A percentile compares a stretch with the other conserved stretches of the same genome.
Evolutionary conservation across 768 basidiomycete genomes (phyloP).

Genomic region (Megacollybia marginata): DNA sequence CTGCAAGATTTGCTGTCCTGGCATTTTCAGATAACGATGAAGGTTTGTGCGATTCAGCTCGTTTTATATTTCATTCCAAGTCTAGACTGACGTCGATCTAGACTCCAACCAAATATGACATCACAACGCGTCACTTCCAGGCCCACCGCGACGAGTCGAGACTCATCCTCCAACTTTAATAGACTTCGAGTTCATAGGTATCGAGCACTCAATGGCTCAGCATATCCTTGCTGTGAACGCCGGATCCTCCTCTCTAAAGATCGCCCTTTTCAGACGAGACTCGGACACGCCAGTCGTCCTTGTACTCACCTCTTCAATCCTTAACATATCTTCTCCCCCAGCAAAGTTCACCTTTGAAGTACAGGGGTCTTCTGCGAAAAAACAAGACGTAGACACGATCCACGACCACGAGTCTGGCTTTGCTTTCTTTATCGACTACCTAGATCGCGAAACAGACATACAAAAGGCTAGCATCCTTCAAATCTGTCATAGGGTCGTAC

Average conservation of each 20-base stretch:
- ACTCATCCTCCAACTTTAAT: too few relatives aligned
- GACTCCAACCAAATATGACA: too few relatives aligned
- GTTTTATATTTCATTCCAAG: too few relatives aligned
- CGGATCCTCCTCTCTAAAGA: slow-evolving; percentile 83
- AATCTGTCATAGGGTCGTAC: slow-evolving; percentile 79
- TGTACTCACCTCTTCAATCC: slow-evolving; percentile 43
- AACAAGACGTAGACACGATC: slow-evolving; percentile 31
- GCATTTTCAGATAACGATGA: slow-evolving; percentile 24
- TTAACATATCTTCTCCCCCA: slow-evolving; percentile 51
- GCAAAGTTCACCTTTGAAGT: slow-evolving; percentile 41
- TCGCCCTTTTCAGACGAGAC: slow-evolving; percentile 46
- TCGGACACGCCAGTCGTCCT: slow-evolving; percentile 22
- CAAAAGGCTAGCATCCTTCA: slow-evolving; percentile 37
- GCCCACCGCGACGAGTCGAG: neutral
- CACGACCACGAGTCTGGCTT: slow-evolving; percentile 59
- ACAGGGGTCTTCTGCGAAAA: slow-evolving; percentile 27
- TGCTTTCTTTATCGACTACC: slow-evolving; percentile 44
- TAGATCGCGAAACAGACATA: slow-evolving; percentile 34
- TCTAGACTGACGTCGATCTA: too few relatives aligned
- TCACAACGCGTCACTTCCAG: too few relatives aligned
- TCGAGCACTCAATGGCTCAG: neutral
- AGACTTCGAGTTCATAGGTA: neutral
- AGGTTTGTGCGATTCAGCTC: too few relatives aligned
- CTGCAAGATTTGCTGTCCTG: slow-evolving; percentile 47
- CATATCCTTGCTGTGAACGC: slow-evolving; percentile 70